Evolutionary conservation across 2,329 filamentous ascomycete species (phyloP).

Genomic region (Cladosporium sp.): DNA sequence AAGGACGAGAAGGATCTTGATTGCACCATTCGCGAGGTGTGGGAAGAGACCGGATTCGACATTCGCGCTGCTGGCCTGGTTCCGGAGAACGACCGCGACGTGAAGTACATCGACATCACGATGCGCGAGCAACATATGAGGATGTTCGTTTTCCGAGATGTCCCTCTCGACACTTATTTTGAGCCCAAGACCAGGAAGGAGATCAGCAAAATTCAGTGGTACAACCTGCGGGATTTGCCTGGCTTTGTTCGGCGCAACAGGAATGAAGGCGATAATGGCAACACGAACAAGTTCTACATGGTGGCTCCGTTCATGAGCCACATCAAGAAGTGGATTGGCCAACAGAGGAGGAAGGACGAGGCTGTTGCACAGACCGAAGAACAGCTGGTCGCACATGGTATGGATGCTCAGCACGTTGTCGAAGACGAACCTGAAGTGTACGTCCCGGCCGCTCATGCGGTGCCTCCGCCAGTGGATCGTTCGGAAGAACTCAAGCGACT

Average conservation of each 20-base stretch:
- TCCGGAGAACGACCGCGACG: conserved; percentile 62
- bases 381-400: conserved; percentile 7
- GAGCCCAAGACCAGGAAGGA: conserved; percentile 92
- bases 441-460: conserved; percentile 8
- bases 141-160: conserved; percentile 85
- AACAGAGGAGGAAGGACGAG: conserved; percentile 71
- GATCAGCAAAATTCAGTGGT: conserved; percentile 97
- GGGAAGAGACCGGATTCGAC: conserved; percentile 94
- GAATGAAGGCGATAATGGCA: conserved; percentile 60
- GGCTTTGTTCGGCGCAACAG: conserved; percentile 72
- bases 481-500: conserved; percentile 52
- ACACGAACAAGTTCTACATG: conserved; percentile 94
- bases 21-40: conserved; percentile 90
- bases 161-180: conserved; percentile 84
- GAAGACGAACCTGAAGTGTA: conserved; percentile 8
- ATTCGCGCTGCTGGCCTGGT: conserved; percentile 74
- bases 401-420: conserved; percentile 8
- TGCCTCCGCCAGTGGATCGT: conserved; percentile 23
- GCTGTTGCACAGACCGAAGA: conserved; percentile 10
- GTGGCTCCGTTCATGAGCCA: conserved; percentile 87
- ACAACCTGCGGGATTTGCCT: conserved; percentile 82
- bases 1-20: conserved; percentile 93
- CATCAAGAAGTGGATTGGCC: conserved; percentile 86
- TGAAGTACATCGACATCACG: conserved; percentile 82
- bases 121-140: conserved; percentile 93